Conservation (phyloP, 805 yeast genomes). For the Suhomyces sp. region DNA sequence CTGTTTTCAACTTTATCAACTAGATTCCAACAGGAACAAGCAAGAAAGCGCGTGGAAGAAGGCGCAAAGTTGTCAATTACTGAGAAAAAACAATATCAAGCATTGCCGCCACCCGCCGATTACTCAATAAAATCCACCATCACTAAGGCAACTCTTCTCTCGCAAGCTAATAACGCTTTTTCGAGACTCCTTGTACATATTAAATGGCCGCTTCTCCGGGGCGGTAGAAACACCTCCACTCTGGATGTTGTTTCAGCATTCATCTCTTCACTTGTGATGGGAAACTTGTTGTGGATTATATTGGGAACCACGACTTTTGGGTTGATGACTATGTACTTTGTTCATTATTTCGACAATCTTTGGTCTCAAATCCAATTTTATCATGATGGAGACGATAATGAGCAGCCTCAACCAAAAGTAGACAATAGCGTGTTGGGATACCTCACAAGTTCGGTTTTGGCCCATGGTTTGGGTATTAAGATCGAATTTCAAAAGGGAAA, state of each 20-base stretch:
- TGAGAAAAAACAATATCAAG: no score
- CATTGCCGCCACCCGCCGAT: no score
- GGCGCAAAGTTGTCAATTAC: no score
- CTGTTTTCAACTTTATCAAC: no score
- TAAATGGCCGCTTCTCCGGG: constrained; percentile 50
- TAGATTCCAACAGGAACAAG: no score
- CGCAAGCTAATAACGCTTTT: constrained; percentile 29
- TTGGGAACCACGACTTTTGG: constrained; percentile 60
- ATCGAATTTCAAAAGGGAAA: constrained; percentile 39
- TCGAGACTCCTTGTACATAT: constrained; percentile 36
- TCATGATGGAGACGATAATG: constrained; percentile 24
- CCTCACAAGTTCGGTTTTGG: constrained; percentile 35
- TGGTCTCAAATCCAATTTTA: constrained; percentile 19
- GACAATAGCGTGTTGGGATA: constrained; percentile 33
- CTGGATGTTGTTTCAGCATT: constrained; percentile 53
- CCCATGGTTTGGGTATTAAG: constrained; percentile 38
- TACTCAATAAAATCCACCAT: no score
- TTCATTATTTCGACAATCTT: constrained; percentile 36
- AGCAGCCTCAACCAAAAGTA: neutral
- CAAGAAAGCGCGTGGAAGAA: no score
- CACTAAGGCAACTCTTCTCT: constrained; percentile 23
- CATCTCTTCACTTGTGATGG: constrained; percentile 58
- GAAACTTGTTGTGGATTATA: constrained; percentile 53
- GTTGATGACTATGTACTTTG: constrained; percentile 44
- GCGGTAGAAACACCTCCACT: constrained; percentile 46